Conservation (phyloP, 1,284 basidiomycete genomes). For the Rhodotorula sp. region DNA sequence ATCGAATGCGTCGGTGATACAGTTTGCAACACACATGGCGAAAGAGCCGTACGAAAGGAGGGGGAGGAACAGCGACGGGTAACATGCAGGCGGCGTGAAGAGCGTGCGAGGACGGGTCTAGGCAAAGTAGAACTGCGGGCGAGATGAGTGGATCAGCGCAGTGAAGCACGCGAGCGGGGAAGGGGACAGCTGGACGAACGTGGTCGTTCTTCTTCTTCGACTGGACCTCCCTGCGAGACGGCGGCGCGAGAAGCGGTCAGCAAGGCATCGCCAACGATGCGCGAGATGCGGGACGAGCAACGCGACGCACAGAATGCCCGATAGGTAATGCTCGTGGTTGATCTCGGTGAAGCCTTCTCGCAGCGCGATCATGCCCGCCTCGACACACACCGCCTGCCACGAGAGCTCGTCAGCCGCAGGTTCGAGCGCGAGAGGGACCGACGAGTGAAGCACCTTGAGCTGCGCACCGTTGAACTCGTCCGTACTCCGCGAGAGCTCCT, state of each 20-base stretch:
- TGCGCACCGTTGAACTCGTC: conserved; percentile 75
- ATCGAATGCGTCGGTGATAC: too few relatives aligned
- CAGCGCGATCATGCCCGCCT: conserved; percentile 97
- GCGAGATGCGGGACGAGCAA: too few relatives aligned
- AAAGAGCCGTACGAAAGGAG: too few relatives aligned
- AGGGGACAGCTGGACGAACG: conserved; percentile 5
- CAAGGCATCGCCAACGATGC: neutral
- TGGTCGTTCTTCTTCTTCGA: conserved; percentile 95
- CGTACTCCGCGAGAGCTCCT: conserved; percentile 69
- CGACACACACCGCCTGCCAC: conserved; percentile 80
- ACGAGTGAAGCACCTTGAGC: conserved; percentile 50
- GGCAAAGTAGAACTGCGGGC: conserved; percentile 69
- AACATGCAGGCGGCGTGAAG: too few relatives aligned
- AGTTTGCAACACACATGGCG: too few relatives aligned
- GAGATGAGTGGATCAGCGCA: neutral
- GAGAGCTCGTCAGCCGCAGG: neutral
- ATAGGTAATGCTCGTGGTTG: conserved; percentile 88
- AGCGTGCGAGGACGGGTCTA: neutral
- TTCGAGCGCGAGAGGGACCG: neutral
- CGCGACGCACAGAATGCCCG: conserved; percentile 65
- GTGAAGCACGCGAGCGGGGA: too few relatives aligned
- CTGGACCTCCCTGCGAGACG: conserved; percentile 62
- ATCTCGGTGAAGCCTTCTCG: conserved; percentile 88
- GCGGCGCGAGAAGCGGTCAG: neutral
- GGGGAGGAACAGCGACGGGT: too few relatives aligned